phyloP scores from a whole-genome alignment of 768 basidiomycete genomes.

The Kwoniella mangroviensis region DNA sequence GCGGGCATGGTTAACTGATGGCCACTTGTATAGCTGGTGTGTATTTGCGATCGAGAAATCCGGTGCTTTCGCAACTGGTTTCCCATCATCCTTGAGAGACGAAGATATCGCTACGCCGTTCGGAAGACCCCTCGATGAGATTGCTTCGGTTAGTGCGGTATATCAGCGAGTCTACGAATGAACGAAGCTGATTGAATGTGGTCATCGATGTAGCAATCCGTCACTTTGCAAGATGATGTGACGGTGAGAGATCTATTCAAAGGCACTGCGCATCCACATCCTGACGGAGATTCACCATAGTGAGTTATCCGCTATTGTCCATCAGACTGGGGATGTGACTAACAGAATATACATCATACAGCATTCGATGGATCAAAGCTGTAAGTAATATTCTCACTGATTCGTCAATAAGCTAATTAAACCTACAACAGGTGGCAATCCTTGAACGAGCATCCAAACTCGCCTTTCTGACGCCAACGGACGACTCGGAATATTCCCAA shows the following conservation, averaged over 20 bases:
- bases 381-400: slow-evolving; percentile 5
- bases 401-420: neutral
- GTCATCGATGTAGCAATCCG: slow-evolving; percentile 25
- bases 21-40: slow-evolving; percentile 38
- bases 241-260: slow-evolving; percentile 44
- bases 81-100: slow-evolving; percentile 36
- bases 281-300: slow-evolving; percentile 38
- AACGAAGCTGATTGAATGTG: neutral
- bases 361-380: slow-evolving; percentile 41
- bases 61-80: slow-evolving; percentile 41
- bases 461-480: slow-evolving; percentile 41
- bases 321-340: neutral
- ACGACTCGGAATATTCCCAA: slow-evolving; percentile 38
- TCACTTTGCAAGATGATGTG: slow-evolving; percentile 39
- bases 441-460: slow-evolving; percentile 49
- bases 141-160: slow-evolving; percentile 36
- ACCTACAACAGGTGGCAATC: slow-evolving; percentile 22
- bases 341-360: slow-evolving; percentile 8
- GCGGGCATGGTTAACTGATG: neutral
- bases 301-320: slow-evolving; percentile 19
- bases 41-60: slow-evolving; percentile 41
- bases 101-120: slow-evolving; percentile 54
- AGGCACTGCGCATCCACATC: slow-evolving; percentile 14
- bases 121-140: slow-evolving; percentile 39
- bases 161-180: neutral